Percentiles rank a stretch among this genome's conserved stretches.
These are phyloP conservation scores for Teunomyces aglyptinius DNA, from an alignment of 805 yeast genomes.

Conservation along the genomic window DNA sequence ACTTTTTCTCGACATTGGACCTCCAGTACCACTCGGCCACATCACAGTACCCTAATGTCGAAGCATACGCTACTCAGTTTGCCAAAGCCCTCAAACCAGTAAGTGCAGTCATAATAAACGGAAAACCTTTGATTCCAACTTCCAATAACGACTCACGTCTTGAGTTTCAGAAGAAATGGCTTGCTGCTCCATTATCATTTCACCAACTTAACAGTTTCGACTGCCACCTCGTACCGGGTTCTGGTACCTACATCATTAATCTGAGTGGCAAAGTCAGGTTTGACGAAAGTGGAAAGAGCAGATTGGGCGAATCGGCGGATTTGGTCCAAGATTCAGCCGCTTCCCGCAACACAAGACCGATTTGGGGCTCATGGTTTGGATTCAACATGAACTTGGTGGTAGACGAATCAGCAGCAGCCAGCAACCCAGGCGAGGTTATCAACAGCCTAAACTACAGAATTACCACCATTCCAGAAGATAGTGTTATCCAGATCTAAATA, in stretches of 20 bases:
- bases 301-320: constrained; percentile 63
- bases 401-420: constrained; percentile 47
- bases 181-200: constrained; percentile 53
- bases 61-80: constrained; percentile 42
- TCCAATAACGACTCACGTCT: constrained; percentile 30
- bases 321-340: constrained; percentile 27
- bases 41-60: constrained; percentile 29
- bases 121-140: constrained; percentile 47
- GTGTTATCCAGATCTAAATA: constrained; percentile 28
- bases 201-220: constrained; percentile 66
- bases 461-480: constrained; percentile 60
- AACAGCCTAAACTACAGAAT: constrained; percentile 64
- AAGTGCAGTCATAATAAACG: constrained; percentile 57
- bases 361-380: constrained; percentile 75
- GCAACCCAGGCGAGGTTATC: constrained; percentile 40
- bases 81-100: constrained; percentile 51
- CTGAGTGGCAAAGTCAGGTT: constrained; percentile 64
- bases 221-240: constrained; percentile 65
- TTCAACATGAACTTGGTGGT: constrained; percentile 57
- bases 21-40: constrained; percentile 28
- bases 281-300: constrained; percentile 72
- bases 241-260: constrained; percentile 51
- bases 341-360: constrained; percentile 35
- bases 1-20: constrained; percentile 33
- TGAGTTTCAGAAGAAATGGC: constrained; percentile 59